phyloP scores from a whole-genome alignment of 805 yeast genomes.

The Wickerhamomyces ciferrii region DNA sequence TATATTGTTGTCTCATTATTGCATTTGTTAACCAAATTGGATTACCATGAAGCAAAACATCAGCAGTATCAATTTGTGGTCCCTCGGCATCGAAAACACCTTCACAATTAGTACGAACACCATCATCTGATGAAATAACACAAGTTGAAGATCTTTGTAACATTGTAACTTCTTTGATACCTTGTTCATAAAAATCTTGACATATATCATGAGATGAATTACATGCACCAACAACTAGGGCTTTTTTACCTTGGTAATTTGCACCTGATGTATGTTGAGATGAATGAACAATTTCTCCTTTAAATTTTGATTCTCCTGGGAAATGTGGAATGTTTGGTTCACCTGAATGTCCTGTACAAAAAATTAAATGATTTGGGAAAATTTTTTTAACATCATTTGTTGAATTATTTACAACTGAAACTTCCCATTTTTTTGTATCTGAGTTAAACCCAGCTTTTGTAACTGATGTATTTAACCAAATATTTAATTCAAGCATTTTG shows the following conservation, averaged over 20 bases:
- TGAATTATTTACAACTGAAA: slow-evolving; percentile 23
- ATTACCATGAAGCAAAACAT: slow-evolving; percentile 27
- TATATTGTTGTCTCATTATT: slow-evolving; percentile 31
- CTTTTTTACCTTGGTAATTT: slow-evolving; percentile 34
- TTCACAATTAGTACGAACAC: slow-evolving; percentile 24
- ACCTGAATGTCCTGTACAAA: slow-evolving; percentile 43
- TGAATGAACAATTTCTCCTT: slow-evolving; percentile 36
- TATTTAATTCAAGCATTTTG: slow-evolving; percentile 33
- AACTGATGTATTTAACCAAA: slow-evolving; percentile 29
- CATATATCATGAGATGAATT: slow-evolving; percentile 42
- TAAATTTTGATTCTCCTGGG: slow-evolving; percentile 30
- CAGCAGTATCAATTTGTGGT: slow-evolving; percentile 33
- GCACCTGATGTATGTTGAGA: slow-evolving; percentile 37
- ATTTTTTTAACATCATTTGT: slow-evolving; percentile 21
- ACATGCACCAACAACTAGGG: slow-evolving; percentile 40
- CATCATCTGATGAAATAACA: slow-evolving; percentile 32
- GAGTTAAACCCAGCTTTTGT: slow-evolving; percentile 27
- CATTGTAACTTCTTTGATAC: slow-evolving; percentile 34
- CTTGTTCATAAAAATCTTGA: slow-evolving; percentile 40
- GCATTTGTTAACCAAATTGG: slow-evolving; percentile 31
- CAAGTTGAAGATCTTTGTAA: slow-evolving; percentile 41
- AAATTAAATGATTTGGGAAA: slow-evolving; percentile 32
- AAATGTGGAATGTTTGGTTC: slow-evolving; percentile 38
- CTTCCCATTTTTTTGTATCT: slow-evolving; percentile 26
- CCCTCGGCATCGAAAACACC: slow-evolving; percentile 33